Percentiles rank a stretch among this genome's conserved stretches.
These are phyloP conservation scores for Thalia dealbata DNA, from an alignment of 176 grass and related monocot species.

Conservation along the genomic window DNA sequence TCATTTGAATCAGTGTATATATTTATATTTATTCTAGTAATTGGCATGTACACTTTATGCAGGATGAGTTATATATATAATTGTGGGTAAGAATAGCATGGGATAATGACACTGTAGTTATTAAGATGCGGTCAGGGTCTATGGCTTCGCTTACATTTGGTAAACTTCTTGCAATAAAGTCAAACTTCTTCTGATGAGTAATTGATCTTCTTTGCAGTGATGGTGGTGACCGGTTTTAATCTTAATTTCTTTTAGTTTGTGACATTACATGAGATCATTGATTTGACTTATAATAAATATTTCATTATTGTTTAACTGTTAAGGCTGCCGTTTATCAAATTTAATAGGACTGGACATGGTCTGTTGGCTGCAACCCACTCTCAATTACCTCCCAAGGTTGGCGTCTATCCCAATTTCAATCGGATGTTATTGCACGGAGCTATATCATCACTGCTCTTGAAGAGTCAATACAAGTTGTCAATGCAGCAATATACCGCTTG, in stretches of 20 bases:
- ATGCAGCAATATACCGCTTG: constrained; percentile 66
- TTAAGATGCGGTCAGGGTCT: background rate
- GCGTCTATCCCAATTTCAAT: constrained; percentile 67
- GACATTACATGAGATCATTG: no score
- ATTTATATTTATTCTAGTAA: no score
- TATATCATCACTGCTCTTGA: constrained; percentile 84
- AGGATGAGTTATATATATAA: no score
- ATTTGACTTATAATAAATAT: background rate
- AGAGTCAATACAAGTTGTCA: constrained; percentile 69
- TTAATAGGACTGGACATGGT: constrained; percentile 88
- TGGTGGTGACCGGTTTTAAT: background rate
- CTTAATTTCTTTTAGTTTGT: background rate
- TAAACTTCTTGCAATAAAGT: background rate
- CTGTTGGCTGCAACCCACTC: constrained; percentile 82
- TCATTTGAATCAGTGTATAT: no score
- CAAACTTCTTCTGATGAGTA: background rate
- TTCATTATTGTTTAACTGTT: background rate
- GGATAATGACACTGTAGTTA: no score
- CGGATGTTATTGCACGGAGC: constrained; percentile 67
- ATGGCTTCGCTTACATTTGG: background rate
- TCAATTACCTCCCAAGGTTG: constrained; percentile 71
- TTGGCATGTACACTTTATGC: no score
- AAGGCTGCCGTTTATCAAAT: background rate
- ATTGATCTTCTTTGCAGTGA: background rate
- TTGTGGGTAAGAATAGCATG: no score